Evolutionary conservation across 768 basidiomycete species (phyloP).

Genomic region (Mycena albidolilacea): DNA sequence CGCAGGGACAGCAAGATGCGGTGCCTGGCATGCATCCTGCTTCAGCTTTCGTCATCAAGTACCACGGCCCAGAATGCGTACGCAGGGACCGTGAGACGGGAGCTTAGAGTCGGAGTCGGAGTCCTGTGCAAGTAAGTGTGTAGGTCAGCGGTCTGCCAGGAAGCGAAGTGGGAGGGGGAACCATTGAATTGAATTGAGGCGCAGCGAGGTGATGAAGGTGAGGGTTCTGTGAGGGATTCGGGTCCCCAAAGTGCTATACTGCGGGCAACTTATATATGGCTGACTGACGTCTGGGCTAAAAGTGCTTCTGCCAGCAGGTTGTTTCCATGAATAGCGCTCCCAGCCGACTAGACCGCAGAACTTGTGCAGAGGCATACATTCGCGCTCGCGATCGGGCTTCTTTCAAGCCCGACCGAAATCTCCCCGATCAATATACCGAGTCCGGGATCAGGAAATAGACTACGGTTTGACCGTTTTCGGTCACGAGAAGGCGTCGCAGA

Average conservation of each 20-base stretch:
- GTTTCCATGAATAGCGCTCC: slow-evolving; percentile 17
- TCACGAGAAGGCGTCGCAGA: neutral
- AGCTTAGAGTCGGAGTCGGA: neutral
- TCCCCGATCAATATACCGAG: neutral
- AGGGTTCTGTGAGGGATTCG: too few species aligned
- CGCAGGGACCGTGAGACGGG: neutral
- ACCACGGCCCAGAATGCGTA: neutral
- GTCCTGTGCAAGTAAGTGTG: neutral
- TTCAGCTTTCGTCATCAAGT: neutral
- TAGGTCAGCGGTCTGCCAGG: neutral
- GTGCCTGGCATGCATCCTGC: neutral
- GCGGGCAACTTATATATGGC: slow-evolving; percentile 9
- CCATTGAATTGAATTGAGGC: slow-evolving; percentile 10
- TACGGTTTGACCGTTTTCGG: slow-evolving; percentile 12
- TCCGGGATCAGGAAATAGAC: slow-evolving; percentile 12
- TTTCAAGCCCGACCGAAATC: slow-evolving; percentile 8
- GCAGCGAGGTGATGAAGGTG: neutral
- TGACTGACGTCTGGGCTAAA: neutral
- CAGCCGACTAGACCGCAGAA: slow-evolving; percentile 21
- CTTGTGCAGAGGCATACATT: neutral
- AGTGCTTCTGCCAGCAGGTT: slow-evolving; percentile 18
- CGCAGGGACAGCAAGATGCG: neutral
- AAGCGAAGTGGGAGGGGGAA: neutral
- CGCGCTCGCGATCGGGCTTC: neutral
- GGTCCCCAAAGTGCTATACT: slow-evolving; percentile 1